Evolutionary conservation across 139 green algal genomes (phyloP).

Genomic region (Marvania coccoides): DNA sequence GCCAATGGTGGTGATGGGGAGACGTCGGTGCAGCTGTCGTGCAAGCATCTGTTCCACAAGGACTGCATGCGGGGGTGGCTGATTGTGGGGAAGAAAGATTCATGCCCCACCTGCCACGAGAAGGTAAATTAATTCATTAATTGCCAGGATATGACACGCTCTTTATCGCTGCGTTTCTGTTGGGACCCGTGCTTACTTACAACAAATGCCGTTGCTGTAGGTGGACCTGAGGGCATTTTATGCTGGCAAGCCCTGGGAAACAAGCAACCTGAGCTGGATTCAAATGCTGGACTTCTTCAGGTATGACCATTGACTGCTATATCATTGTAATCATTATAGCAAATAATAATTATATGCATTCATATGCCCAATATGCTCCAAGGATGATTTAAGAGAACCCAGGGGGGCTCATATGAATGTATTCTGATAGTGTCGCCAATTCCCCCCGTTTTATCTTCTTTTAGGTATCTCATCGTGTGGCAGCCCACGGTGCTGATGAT

Average conservation of each 20-base stretch:
- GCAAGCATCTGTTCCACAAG: slow-evolving; percentile 88
- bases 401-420: too few relatives aligned
- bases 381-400: too few relatives aligned
- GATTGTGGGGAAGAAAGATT: slow-evolving; percentile 79
- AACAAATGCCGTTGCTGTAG: too few relatives aligned
- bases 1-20: neutral
- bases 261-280: slow-evolving; percentile 60
- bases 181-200: neutral
- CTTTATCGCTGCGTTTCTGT: neutral
- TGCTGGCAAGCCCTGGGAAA: slow-evolving; percentile 60
- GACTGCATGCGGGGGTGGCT: slow-evolving; percentile 82
- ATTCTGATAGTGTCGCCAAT: too few relatives aligned
- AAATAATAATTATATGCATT: too few relatives aligned
- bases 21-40: slow-evolving; percentile 47
- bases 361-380: too few relatives aligned
- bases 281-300: slow-evolving; percentile 70
- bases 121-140: too few relatives aligned
- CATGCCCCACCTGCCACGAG: slow-evolving; percentile 64
- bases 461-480: slow-evolving; percentile 72
- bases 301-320: too few relatives aligned
- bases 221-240: slow-evolving; percentile 59
- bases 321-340: too few relatives aligned
- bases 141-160: neutral
- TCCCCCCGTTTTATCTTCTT: too few relatives aligned
- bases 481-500: slow-evolving; percentile 54